Evolutionary conservation across 495 filamentous ascomycete species (phyloP).

Genomic region (Hypoxylon perforatum): DNA sequence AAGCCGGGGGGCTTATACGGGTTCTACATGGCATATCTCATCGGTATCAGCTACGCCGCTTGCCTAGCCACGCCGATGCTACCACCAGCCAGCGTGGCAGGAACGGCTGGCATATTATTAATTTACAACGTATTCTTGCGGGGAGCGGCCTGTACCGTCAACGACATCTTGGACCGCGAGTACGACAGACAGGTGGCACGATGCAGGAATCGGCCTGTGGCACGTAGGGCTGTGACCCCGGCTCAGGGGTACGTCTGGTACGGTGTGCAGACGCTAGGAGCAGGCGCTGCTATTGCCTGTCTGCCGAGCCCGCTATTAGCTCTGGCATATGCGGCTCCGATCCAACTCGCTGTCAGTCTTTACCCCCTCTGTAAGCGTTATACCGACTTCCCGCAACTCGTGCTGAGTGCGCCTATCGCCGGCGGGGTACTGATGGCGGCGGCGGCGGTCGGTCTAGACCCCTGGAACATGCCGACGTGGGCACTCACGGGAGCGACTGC

Average conservation of each 20-base stretch:
- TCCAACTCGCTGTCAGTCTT: too few species aligned
- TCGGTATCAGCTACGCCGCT: constrained; percentile 36
- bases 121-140: constrained; percentile 47
- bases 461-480: too few species aligned
- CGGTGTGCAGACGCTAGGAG: neutral
- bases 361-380: constrained; percentile 50
- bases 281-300: constrained; percentile 17
- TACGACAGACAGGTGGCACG: constrained; percentile 57
- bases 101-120: constrained; percentile 15
- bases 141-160: constrained; percentile 49
- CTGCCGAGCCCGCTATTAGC: constrained; percentile 19
- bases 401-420: constrained; percentile 48
- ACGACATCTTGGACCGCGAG: constrained; percentile 57
- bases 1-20: constrained; percentile 30
- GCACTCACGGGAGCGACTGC: too few species aligned
- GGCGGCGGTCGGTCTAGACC: constrained; percentile 21
- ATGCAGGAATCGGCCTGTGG: constrained; percentile 54
- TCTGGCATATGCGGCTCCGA: constrained; percentile 11
- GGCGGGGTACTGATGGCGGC: constrained; percentile 32
- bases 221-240: constrained; percentile 57
- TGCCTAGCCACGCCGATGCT: constrained; percentile 7
- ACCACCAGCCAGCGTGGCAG: neutral
- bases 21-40: constrained; percentile 42
- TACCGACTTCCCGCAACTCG: constrained; percentile 51
- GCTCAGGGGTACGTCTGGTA: constrained; percentile 48